Conservation (phyloP, 164 flowering plant genomes). For the Sedum album region DNA sequence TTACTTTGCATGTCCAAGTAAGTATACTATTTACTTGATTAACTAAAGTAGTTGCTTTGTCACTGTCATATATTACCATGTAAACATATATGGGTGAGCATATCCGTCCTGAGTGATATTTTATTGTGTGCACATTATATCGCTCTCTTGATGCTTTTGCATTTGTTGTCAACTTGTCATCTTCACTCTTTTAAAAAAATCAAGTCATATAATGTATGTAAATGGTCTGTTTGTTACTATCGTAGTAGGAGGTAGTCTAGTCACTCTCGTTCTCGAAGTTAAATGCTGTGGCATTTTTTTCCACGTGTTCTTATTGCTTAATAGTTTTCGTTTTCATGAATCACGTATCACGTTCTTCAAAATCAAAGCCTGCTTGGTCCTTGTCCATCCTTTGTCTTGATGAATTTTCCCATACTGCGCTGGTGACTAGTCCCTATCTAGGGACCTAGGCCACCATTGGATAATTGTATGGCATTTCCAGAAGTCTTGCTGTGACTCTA, state of each 20-base stretch:
- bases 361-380: background rate
- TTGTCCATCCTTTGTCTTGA: background rate
- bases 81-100: background rate
- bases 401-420: background rate
- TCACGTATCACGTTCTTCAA: background rate
- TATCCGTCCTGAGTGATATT: background rate
- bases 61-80: background rate
- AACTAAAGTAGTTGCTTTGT: background rate
- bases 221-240: background rate
- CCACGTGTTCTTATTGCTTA: background rate
- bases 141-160: background rate
- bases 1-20: background rate
- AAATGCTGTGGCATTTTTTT: background rate
- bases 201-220: background rate
- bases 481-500: background rate
- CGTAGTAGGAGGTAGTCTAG: background rate
- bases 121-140: background rate
- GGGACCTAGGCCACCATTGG: background rate
- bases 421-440: background rate
- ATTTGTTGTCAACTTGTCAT: background rate
- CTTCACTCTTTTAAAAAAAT: too few relatives aligned
- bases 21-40: background rate
- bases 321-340: background rate
- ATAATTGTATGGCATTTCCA: background rate
- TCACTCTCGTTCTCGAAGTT: background rate